phyloP scores from a whole-genome alignment of 306 rosid genomes.

The Ammopiptanthus mongolicus region DNA sequence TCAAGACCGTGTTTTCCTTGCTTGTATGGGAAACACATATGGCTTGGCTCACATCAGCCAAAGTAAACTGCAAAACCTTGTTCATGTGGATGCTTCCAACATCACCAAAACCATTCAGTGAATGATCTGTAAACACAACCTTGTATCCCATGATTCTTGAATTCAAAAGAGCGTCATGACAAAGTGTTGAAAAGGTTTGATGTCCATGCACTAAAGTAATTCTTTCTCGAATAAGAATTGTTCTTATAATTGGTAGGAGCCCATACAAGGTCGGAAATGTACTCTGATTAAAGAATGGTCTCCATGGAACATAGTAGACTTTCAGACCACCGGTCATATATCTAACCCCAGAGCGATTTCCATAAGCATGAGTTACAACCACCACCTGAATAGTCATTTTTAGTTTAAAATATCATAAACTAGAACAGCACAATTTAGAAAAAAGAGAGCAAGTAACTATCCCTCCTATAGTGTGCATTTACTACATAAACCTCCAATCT shows the following conservation, averaged over 20 bases:
- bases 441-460: background rate
- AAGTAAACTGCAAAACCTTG: constrained; percentile 83
- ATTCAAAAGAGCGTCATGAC: constrained; percentile 77
- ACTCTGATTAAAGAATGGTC: constrained; percentile 75
- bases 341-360: constrained; percentile 83
- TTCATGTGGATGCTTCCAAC: constrained; percentile 95
- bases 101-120: constrained; percentile 82
- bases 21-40: constrained; percentile 89
- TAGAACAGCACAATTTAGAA: background rate
- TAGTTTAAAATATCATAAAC: background rate
- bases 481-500: background rate
- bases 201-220: constrained; percentile 82
- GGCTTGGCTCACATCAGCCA: constrained; percentile 80
- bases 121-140: constrained; percentile 89
- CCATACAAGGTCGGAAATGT: constrained; percentile 77
- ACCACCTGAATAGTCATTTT: constrained; percentile 56
- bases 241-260: constrained; percentile 67
- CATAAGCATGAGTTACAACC: constrained; percentile 85
- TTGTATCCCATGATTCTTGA: constrained; percentile 84
- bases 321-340: constrained; percentile 78
- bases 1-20: constrained; percentile 81
- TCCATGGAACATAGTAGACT: constrained; percentile 90
- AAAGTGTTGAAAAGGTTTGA: constrained; percentile 89
- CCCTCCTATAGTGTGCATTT: background rate
- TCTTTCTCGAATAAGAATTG: constrained; percentile 69